phyloP scores from a whole-genome alignment of 305 asterid species.

The Fraxinus xanthoxyloides region DNA sequence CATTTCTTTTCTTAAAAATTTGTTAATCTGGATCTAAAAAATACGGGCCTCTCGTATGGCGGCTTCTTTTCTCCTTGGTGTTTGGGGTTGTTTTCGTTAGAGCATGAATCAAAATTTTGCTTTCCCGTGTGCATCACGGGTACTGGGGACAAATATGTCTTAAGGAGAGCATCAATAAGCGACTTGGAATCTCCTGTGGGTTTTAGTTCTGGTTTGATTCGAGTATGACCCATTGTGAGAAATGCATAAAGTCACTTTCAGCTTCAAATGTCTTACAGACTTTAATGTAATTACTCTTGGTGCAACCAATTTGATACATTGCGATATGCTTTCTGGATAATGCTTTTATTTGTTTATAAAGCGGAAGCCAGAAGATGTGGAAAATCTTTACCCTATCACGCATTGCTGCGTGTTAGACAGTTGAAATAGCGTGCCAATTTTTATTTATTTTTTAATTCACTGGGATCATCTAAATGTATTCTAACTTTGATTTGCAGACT shows the following conservation, averaged over 20 bases:
- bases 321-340: background rate
- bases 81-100: background rate
- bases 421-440: background rate
- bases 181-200: background rate
- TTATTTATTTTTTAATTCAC: background rate
- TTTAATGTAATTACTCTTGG: background rate
- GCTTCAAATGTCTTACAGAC: background rate
- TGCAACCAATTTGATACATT: background rate
- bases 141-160: background rate
- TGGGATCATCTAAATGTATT: slow-evolving; percentile 18
- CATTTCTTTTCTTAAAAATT: background rate
- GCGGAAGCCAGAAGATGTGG: background rate
- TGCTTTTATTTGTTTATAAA: background rate
- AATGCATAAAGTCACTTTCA: background rate
- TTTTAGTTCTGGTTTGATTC: background rate
- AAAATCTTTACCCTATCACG: background rate
- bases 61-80: background rate
- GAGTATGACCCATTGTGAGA: background rate
- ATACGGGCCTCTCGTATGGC: background rate
- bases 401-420: background rate
- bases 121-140: background rate
- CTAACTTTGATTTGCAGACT: slow-evolving; percentile 48
- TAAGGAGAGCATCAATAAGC: background rate
- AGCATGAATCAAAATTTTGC: background rate
- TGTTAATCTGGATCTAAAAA: background rate